Conservation (phyloP, 352 stramenopile genomes). For the Phytophthora melonis region DNA sequence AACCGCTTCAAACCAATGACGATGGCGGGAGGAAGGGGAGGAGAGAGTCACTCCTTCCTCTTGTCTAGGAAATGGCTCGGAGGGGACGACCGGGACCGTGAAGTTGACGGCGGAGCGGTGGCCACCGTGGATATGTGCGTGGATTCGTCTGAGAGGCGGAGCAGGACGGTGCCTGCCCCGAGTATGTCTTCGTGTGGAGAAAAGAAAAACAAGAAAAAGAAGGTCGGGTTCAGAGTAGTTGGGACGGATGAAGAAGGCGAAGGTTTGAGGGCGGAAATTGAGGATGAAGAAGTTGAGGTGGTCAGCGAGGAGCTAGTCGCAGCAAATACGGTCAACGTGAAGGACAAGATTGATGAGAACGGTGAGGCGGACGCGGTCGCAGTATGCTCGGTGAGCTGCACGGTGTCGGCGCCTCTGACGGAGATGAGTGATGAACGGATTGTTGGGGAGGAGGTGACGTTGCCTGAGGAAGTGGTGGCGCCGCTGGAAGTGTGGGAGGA, state of each 20-base stretch:
- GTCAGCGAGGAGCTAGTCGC: neutral
- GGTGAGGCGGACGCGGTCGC: too few species aligned
- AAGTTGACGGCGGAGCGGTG: neutral
- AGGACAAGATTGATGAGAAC: too few species aligned
- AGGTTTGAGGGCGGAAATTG: too few species aligned
- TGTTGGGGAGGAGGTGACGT: neutral
- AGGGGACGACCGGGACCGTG: neutral
- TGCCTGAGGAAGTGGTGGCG: neutral
- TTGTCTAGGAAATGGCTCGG: neutral
- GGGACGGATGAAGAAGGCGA: too few species aligned
- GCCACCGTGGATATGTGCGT: neutral
- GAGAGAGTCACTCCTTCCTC: conserved; percentile 1
- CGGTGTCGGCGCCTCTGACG: neutral
- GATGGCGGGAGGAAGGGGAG: conserved; percentile 1
- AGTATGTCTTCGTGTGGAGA: too few species aligned
- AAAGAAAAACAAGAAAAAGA: too few species aligned
- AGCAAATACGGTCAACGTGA: too few species aligned
- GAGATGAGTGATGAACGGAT: neutral
- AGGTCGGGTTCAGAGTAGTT: too few species aligned
- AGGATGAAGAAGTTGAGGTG: neutral
- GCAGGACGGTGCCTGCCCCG: too few species aligned
- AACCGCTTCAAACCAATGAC: neutral
- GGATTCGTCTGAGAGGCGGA: too few species aligned
- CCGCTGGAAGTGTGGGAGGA: neutral
- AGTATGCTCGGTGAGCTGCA: neutral